Evolutionary conservation across 306 rosid genomes (phyloP).

Genomic region (Castanopsis chinensis): DNA sequence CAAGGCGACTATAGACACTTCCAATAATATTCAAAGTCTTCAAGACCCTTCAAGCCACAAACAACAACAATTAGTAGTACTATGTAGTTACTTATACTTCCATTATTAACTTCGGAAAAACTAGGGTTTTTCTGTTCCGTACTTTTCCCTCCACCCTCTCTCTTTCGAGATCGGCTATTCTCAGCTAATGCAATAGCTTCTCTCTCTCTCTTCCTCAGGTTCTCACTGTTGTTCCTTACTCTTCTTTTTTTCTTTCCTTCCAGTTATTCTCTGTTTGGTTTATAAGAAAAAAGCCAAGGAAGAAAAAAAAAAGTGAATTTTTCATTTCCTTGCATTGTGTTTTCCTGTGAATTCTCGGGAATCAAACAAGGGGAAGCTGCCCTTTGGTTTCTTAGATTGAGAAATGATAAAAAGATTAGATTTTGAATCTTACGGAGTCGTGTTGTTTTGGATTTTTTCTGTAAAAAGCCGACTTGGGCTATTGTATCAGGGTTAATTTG

Average conservation of each 20-base stretch:
- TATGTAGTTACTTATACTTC: too few relatives aligned
- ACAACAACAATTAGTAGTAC: too few relatives aligned
- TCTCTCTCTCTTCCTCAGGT: background rate
- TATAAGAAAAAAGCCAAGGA: background rate
- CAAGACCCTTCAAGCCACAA: too few relatives aligned
- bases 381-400: conserved; percentile 9
- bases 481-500: background rate
- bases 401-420: background rate
- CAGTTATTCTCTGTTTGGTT: conserved; percentile 5
- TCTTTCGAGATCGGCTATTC: conserved; percentile 25
- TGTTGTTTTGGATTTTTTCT: background rate
- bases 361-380: conserved; percentile 12
- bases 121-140: conserved; percentile 20
- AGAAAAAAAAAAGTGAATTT: background rate
- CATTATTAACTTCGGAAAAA: background rate
- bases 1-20: too few relatives aligned
- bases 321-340: background rate
- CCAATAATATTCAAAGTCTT: too few relatives aligned
- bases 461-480: background rate
- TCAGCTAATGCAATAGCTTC: conserved; percentile 21
- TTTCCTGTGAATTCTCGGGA: background rate
- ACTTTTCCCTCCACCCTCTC: conserved; percentile 25
- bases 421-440: background rate
- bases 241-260: background rate
- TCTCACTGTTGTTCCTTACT: background rate